phyloP scores from a whole-genome alignment of 306 rosid genomes.

The peach (Prunus persica) region DNA sequence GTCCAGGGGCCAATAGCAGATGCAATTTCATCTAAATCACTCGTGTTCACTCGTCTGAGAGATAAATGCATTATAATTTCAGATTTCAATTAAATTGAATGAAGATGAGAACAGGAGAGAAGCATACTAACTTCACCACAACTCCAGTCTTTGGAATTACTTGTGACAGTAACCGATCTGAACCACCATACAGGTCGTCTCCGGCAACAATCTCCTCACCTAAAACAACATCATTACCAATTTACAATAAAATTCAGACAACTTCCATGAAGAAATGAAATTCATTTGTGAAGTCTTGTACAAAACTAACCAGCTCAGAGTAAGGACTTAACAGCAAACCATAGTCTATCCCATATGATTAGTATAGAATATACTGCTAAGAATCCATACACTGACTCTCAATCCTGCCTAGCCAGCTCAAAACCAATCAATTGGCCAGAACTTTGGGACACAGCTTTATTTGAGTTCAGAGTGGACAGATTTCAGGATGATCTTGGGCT shows the following conservation, averaged over 20 bases:
- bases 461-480: background rate
- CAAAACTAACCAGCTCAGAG: background rate
- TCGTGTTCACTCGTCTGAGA: slow-evolving; percentile 77
- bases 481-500: background rate
- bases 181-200: slow-evolving; percentile 87
- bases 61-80: slow-evolving; percentile 26
- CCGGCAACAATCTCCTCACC: slow-evolving; percentile 94
- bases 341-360: background rate
- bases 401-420: background rate
- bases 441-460: background rate
- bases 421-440: background rate
- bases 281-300: background rate
- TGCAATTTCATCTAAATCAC: slow-evolving; percentile 76
- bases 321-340: background rate
- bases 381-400: background rate
- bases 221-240: slow-evolving; percentile 26
- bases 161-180: slow-evolving; percentile 77
- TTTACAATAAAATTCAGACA: slow-evolving; percentile 15
- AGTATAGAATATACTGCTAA: background rate
- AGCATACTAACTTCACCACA: slow-evolving; percentile 73
- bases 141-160: slow-evolving; percentile 73
- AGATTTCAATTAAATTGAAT: slow-evolving; percentile 14
- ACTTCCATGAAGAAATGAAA: slow-evolving; percentile 8
- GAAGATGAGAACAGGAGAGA: slow-evolving; percentile 23
- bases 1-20: slow-evolving; percentile 73